A percentile compares a stretch with the other conserved stretches of the same genome.
phyloP scores from a whole-genome alignment of 1,284 basidiomycete species.

The Rhodotorula sp. region DNA sequence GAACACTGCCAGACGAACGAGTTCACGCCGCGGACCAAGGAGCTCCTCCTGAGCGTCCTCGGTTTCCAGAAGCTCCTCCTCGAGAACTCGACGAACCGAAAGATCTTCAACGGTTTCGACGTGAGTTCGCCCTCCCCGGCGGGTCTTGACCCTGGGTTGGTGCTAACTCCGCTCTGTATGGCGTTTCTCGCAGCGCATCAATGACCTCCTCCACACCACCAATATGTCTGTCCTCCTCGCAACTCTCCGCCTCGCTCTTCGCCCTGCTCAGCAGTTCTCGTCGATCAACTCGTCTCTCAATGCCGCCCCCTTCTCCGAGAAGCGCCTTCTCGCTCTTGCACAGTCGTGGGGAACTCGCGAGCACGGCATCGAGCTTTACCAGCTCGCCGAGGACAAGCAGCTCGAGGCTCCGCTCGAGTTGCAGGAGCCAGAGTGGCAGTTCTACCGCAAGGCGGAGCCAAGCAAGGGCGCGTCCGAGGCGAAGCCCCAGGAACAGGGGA shows the following conservation, averaged over 20 bases:
- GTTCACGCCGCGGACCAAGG: constrained; percentile 76
- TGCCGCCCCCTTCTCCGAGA: constrained; percentile 49
- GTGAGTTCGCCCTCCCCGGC: constrained; percentile 57
- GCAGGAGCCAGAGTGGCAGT: constrained; percentile 51
- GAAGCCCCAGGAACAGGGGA: constrained; percentile 24
- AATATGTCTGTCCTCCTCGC: constrained; percentile 86
- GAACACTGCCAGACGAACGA: constrained; percentile 64
- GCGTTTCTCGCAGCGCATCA: constrained; percentile 65
- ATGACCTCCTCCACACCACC: constrained; percentile 79
- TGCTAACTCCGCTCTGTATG: background rate
- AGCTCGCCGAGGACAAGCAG: constrained; percentile 47
- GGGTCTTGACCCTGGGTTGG: background rate
- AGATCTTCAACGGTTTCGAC: constrained; percentile 95
- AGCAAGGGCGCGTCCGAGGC: constrained; percentile 19
- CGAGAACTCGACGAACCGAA: constrained; percentile 97
- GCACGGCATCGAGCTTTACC: constrained; percentile 51
- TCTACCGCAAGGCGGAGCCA: constrained; percentile 47
- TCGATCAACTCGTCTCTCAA: constrained; percentile 45
- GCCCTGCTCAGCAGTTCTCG: constrained; percentile 89
- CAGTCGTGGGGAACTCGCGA: constrained; percentile 46
- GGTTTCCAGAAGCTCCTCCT: constrained; percentile 83
- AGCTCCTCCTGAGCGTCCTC: constrained; percentile 75
- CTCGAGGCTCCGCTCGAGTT: constrained; percentile 46
- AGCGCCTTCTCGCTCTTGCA: constrained; percentile 50
- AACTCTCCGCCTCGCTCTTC: constrained; percentile 78